Base-by-base conservation (phyloP, 306 rosid genomes). In the Cucumis melo region DNA sequence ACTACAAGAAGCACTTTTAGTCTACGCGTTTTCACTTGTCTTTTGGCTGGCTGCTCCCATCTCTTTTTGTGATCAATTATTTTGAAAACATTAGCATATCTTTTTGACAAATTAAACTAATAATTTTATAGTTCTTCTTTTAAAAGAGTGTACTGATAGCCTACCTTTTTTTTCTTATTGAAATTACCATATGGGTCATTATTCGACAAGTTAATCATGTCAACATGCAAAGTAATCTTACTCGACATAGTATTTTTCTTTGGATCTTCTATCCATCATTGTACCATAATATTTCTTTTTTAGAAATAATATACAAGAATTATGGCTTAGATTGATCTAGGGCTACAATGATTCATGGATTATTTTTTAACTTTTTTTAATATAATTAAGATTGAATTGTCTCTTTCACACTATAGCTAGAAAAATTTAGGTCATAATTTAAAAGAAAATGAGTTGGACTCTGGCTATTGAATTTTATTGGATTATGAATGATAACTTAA, bases 11-110 rank as follows among this genome's bases (percentile, higher is more conserved):
- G 50, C 51, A 50, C 54, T 70, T 70, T 72, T 72, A 50, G 76
- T 72, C 42, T 72, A 72, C 76, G 76, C 76, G 76, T 72, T 72
- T 72, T 72, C 76, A 72, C 76, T 50, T 72, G 60, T 50, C 60
- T 50, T 14, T 20, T 68, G 38, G 56, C 34, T 42, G 29, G 16
- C 73, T 66, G 29, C 73, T 42, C 36, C 36, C 19, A 68, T 50
- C 58, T 27, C 11, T 71, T 71, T 71, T 23, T 44, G 17, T 27
- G 42, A 27, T 72, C 42, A 72, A 50, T 71, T 71, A 71, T 70
- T 70, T 70, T 20, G n/a, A 44, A 48, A 48, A 32, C 14, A 20
- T 48, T 68, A 21, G 10, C 74, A 23, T 50, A 15, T 50, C 34
- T 50, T 27, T 71, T 72, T 17, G 2, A 29, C 76, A 50, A 15